Percentiles rank a stretch among this genome's conserved stretches.
phyloP scores from a whole-genome alignment of 2,329 filamentous ascomycete genomes.

The Xylariaceae sp. region DNA sequence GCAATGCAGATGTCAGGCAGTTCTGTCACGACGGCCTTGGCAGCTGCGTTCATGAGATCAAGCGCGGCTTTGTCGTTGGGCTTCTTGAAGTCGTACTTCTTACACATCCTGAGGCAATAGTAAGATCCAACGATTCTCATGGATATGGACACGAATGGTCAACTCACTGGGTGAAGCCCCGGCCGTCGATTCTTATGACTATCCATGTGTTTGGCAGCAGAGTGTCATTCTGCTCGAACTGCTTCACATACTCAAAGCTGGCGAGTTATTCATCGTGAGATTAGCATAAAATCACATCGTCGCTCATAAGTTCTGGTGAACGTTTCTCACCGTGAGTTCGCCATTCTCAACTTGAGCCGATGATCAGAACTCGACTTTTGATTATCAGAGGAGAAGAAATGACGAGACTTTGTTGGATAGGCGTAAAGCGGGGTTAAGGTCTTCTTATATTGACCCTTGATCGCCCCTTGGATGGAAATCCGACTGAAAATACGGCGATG shows the following conservation, averaged over 20 bases:
- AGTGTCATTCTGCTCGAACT: conserved; percentile 76
- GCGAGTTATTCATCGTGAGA: conserved; percentile 17
- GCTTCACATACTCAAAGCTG: conserved; percentile 90
- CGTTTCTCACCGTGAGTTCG: conserved; percentile 48
- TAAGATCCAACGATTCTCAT: background rate
- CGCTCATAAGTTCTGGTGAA: background rate
- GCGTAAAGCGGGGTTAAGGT: no score
- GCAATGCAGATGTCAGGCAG: conserved; percentile 80
- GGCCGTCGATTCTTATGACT: conserved; percentile 86
- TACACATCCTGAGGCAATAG: conserved; percentile 59
- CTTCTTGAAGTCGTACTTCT: conserved; percentile 80
- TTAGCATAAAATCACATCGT: conserved; percentile 1
- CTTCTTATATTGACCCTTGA: no score
- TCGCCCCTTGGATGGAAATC: no score
- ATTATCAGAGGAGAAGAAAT: background rate
- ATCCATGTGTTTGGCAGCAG: conserved; percentile 93
- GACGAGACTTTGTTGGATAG: background rate
- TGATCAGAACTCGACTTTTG: background rate
- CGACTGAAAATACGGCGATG: no score
- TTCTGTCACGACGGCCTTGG: conserved; percentile 76
- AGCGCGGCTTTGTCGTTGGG: conserved; percentile 86
- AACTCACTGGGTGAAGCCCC: conserved; percentile 85
- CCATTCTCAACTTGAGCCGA: conserved; percentile 35
- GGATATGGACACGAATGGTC: background rate
- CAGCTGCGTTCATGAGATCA: conserved; percentile 90